These are phyloP conservation scores for Polytrichum commune DNA, from an alignment of 225 moss, liverwort and hornwort species.

Conservation along the genomic window DNA sequence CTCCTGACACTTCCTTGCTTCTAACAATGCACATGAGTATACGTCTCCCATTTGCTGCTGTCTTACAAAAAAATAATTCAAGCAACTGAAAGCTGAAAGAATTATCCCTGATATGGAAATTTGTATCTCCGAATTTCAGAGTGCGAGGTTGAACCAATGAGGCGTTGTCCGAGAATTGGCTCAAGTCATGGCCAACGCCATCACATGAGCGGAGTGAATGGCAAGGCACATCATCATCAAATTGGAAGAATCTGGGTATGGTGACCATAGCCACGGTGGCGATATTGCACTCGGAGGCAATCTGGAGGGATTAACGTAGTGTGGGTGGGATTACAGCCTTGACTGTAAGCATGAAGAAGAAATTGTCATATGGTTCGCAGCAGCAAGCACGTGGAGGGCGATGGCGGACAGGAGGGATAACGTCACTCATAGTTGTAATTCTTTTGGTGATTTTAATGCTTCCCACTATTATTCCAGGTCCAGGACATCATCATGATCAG, in stretches of 20 bases:
- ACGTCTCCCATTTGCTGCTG: not conserved
- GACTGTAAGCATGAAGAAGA: constrained; percentile 23
- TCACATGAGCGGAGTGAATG: not conserved
- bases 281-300: not conserved
- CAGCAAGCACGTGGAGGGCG: constrained; percentile 10
- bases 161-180: not conserved
- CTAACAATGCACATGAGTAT: not conserved
- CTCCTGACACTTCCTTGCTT: not conserved
- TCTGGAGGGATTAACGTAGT: constrained; percentile 1
- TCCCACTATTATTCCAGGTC: constrained; percentile 28
- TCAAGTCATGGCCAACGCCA: constrained; percentile 18
- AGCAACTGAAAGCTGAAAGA: not conserved
- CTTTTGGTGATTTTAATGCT: constrained; percentile 13
- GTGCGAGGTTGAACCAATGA: not conserved
- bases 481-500: constrained; percentile 10
- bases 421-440: constrained; percentile 1
- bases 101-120: not conserved
- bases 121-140: not conserved
- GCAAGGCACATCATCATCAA: constrained; percentile 2
- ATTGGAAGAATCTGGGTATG: not conserved
- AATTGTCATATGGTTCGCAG: constrained; percentile 4
- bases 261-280: not conserved
- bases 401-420: constrained; percentile 15
- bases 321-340: not conserved
- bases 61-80: not conserved